Base-by-base conservation (phyloP, 2,329 filamentous ascomycete species). In the Macroventuria anomochaeta region DNA sequence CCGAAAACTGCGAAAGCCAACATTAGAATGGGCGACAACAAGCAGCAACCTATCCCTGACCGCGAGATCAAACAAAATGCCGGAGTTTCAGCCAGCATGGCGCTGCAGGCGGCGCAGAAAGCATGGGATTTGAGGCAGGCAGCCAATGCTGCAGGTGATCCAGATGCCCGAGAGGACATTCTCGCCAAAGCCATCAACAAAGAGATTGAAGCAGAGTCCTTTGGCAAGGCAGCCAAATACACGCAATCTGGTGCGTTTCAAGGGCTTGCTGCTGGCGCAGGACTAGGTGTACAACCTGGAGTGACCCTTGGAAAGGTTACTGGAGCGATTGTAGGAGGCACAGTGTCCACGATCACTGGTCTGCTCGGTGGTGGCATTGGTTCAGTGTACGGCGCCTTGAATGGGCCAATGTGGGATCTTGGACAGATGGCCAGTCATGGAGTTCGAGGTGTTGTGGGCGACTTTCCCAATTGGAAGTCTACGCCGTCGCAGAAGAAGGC, bases 211-310 rank as follows among this genome's bases (percentile, higher is more conserved):
- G 74, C 74, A 2, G 74, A 76, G 42, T 75, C 72, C 0, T 76
- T 76, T 43, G 74, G 74, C 26, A 76, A 76, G 49, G 72, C 74
- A 18, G 74, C 74, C 13, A 76, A 76, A 31, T 76, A 76, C 23
- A 70, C 71, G 2, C 71, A 68, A 23, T 72, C 72, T 1, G 74
- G 74, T 18, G 64, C 73, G 3, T 76, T 76, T 49, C 74, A 76
- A 51, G 74, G 74, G 0, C 67, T 76, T 3, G 70, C 72, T 10
- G 74, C 73, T 41, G 74, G 74, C 10, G 73, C 72, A 15, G 74
- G 74, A 5, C 46, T 76, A 12, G 74, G 74, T 20, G 68, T 73
- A 13, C 64, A 69, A 26, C 69, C 71, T 17, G 72, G 72, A 28
- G 70, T 72, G 1, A 72, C 67, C 0, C 49, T 75, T 1, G 72